Base-by-base conservation (phyloP, 164 flowering plant species). In the Hamamelis virginiana region DNA sequence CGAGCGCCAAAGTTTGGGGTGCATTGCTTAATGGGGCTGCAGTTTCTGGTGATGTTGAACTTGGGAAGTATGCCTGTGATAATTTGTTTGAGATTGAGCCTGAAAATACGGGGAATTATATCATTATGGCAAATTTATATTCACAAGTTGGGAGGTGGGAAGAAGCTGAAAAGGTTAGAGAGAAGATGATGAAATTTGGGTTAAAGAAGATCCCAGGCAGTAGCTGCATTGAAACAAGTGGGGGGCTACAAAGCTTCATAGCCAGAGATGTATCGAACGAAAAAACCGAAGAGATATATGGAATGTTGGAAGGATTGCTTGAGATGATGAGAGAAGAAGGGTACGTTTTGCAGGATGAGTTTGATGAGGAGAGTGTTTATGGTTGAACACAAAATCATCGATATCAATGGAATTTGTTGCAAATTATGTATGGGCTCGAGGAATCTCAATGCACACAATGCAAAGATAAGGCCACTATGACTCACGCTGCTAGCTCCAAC, bases 1-100 rank as follows among this genome's bases (percentile, higher is more conserved):
- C 98, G 22, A 86, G 65, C 74, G 88, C 92, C 8, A 84, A 82
- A 72, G 87, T 86, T 66, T 91, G 97, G 97, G 97, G 95, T 70
- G 86, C 92, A 59, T 71, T 93, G 79, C 86, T 93, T 10, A 72
- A 80, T 76, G 98, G 97, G 64, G 94, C 86, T 67, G 81, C 88
- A 5, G 80, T 87, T 61, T 76, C 70, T 61, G 84, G 92, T 44
- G 82, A 89, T 76, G 86, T 83, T 43, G 88, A 84, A 61, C 69
- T 93, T 62, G 98, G 95, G 44, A 75, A 77, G 74, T 85, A 84
- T 70, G 84, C 71, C 47, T 87, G 62, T 77, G 82, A 85, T 63
- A 79, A 62, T 44, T 69, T 91, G 75, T 75, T 87, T 69, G 84
- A 91, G 70, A 82, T 93, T 26, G 97, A 89, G 71, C 97, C 95